Percentiles rank a stretch among this genome's conserved stretches.
These are phyloP conservation scores for Telfairia occidentalis DNA, from an alignment of 331 rosid species.

Conservation along the genomic window DNA sequence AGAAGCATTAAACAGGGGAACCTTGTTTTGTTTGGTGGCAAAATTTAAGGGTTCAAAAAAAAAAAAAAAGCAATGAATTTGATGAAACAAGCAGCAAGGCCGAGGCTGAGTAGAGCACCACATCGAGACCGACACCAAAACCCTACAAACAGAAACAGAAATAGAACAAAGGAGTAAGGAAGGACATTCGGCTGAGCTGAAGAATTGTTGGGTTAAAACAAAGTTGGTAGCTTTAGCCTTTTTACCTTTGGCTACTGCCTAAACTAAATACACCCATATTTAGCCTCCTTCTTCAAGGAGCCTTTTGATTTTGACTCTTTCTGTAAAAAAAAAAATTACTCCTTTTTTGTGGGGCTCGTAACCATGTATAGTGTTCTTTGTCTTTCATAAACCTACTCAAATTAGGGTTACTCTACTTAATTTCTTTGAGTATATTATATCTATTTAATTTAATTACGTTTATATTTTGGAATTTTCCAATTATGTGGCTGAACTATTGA, in stretches of 20 bases:
- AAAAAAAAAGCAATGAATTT: neutral
- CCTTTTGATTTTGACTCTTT: neutral
- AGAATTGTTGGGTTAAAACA: neutral
- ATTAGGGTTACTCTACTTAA: no score
- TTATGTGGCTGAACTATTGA: no score
- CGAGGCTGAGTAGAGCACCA: neutral
- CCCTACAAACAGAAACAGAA: neutral
- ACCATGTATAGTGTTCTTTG: no score
- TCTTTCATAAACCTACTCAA: no score
- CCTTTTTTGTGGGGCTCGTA: neutral
- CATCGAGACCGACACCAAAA: conserved; percentile 13
- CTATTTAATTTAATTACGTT: no score
- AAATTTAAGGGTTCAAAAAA: neutral
- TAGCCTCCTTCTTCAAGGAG: neutral
- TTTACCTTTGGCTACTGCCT: neutral
- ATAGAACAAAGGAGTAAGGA: neutral
- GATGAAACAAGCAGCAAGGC: neutral
- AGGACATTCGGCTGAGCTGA: no score
- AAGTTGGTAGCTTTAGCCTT: neutral
- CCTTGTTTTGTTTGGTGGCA: neutral
- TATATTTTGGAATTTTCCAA: no score
- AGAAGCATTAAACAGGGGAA: neutral
- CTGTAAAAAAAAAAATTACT: neutral
- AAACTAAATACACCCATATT: neutral
- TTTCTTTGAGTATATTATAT: no score